Evolutionary conservation across 257 asterid species (phyloP), one percentile per base, ranked within the genome.

Genomic region (Solanum medicagineum): DNA sequence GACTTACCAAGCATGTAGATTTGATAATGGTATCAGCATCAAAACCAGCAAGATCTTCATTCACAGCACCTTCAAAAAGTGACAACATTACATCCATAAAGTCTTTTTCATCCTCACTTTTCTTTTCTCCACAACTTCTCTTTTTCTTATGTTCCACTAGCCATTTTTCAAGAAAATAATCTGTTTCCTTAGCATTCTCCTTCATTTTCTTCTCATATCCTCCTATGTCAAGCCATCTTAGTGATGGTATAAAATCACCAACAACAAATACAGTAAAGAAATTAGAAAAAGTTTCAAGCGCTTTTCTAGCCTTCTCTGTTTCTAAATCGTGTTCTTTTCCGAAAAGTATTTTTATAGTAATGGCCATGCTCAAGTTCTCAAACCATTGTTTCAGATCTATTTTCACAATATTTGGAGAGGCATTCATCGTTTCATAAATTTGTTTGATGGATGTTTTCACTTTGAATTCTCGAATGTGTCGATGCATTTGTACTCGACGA

Each of bases 121-220:
- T 19, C 10, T 3, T 20, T 14, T 42, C 17, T 9, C 47, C 57
- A 0, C 47, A 54, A 4, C 75, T 49, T 49, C 9, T 62, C 40
- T 70, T 87, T 1, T 10, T 42, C 6, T 73, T 83, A 47, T 87
- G 89, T 45, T 90, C 90, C 49, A 87, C 69, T 74, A 90, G 55
- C 90, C 91, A 90, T 1, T 56, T 84, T 10, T 65, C 85, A 22
- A 88, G 36, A 4, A 90, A n/a, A 7, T 6, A 12, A 42, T 90
- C 91, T 85, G 42, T 81, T 80, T 87, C 91, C 36, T 73, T 51
- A 1, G 55, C 87, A 62, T 77, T 82, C 29, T 53, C 70, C 56
- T 88, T 90, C 91, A 90, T 88, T 20, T 22, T 83, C 24, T 77
- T 87, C 55, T 85, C 86, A 29, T 84, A 54, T 24, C 90, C 92